These are phyloP conservation scores for Eimeria necatrix DNA, from an alignment of 169 alveolate species.

Conservation along the genomic window DNA sequence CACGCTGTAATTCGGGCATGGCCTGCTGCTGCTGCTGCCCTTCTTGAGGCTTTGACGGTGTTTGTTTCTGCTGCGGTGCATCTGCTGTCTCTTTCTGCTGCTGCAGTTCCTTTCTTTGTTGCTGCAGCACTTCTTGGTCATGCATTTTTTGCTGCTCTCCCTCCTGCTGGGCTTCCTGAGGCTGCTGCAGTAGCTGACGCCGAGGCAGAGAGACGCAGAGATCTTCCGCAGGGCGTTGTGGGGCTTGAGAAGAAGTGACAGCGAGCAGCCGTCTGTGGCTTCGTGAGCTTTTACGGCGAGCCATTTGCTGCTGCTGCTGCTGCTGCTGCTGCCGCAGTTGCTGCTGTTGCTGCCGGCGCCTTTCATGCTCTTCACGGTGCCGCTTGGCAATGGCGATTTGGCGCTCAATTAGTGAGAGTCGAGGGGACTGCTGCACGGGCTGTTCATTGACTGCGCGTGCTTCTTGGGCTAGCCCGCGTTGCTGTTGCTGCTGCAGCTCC, in stretches of 20 bases:
- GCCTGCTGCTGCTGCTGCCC: constrained; percentile 3
- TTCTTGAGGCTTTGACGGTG: neutral
- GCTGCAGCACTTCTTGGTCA: neutral
- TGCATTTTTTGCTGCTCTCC: neutral
- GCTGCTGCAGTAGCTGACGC: constrained; percentile 46
- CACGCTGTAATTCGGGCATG: neutral
- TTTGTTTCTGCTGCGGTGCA: neutral
- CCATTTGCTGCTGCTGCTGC: neutral
- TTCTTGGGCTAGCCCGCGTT: neutral
- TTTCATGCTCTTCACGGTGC: neutral
- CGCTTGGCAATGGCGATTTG: neutral
- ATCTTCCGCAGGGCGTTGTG: neutral
- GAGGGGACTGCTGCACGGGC: neutral
- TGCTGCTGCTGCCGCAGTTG: neutral
- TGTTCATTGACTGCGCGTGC: neutral
- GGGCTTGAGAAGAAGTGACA: neutral
- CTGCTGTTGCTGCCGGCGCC: neutral
- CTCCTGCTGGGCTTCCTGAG: constrained; percentile 1
- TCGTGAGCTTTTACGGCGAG: neutral
- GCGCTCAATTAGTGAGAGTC: neutral
- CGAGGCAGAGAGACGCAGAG: constrained; percentile 12
- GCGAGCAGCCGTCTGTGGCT: neutral
- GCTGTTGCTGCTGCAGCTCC: constrained; percentile 32
- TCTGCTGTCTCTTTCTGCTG: constrained; percentile 14
- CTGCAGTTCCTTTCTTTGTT: neutral